Percentiles rank a stretch among this genome's conserved stretches.
phyloP scores from a whole-genome alignment of 2,329 filamentous ascomycete genomes.

The Fusarium setosum region DNA sequence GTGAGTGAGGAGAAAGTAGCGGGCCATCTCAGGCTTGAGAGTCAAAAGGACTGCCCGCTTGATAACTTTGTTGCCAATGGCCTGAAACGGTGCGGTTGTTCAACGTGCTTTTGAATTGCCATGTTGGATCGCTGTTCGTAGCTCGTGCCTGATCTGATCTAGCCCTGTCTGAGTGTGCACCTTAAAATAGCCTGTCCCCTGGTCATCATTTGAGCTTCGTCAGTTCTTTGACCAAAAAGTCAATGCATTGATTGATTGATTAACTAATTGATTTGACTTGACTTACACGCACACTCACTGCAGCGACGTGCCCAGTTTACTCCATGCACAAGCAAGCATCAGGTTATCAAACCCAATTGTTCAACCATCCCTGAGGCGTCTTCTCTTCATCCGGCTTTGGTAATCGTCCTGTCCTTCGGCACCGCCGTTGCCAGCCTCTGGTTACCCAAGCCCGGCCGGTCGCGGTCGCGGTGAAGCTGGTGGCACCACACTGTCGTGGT shows the following conservation, averaged over 20 bases:
- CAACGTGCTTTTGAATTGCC: neutral
- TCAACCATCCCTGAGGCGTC: neutral
- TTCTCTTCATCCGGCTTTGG: neutral
- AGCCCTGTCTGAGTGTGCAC: constrained; percentile 4
- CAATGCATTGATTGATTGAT: neutral
- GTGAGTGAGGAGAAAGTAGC: too few relatives aligned
- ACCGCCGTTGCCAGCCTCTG: neutral
- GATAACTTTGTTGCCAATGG: neutral
- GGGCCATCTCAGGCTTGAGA: neutral
- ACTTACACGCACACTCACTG: too few relatives aligned
- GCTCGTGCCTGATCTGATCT: constrained; percentile 26
- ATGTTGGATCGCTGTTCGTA: neutral
- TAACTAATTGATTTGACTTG: too few relatives aligned
- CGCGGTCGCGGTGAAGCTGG: too few relatives aligned
- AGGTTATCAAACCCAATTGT: neutral
- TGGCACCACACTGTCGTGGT: constrained; percentile 16
- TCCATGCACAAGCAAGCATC: neutral
- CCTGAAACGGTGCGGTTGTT: neutral
- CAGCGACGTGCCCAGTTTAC: too few relatives aligned
- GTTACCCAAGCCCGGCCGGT: neutral
- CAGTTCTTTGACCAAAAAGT: neutral
- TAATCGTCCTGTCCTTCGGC: neutral
- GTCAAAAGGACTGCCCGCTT: too few relatives aligned
- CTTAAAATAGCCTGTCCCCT: constrained; percentile 32
- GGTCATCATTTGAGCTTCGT: neutral